Base-by-base conservation (phyloP, 805 yeast genomes). In the Clavispora carvajalis region DNA sequence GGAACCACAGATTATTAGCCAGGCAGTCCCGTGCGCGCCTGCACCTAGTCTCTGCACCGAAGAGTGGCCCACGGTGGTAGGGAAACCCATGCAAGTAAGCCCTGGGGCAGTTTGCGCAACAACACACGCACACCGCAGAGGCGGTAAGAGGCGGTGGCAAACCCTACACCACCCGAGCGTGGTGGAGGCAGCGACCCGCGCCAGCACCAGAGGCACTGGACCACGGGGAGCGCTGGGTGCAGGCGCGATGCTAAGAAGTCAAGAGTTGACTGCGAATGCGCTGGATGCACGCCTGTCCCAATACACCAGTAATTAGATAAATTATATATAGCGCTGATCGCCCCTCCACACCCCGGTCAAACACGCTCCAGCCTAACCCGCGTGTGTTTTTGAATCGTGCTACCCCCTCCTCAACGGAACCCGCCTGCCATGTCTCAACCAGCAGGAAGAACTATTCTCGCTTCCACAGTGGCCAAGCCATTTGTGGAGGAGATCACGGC, bases 381-480 rank as follows among this genome's bases (percentile, higher is more conserved):
- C 16, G 15, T 28, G 34, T 33, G 15, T 19, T 19, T 33, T 22
- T 22, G 18, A 34, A 15, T 22, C 25, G 19, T 6, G 19, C 11
- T 22, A 8, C 3, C 12, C 4, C 4, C 15, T 34, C 24, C 22
- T 34, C 25, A 22, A 33, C 36, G 26, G 31, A 28, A 28, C 31
- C 15, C n/a, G 12, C 15, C 31, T 21, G 34, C 34, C 28, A 50
- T 50, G 54, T 43, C 50, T n/a, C 62, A 59, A 40, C 72, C 73
- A 29, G 80, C 89, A 15, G 89, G 91, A 43, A 79, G 84, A 65
- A 85, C 95, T 34, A 81, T 91, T 29, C 67, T 90, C 46, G 97
- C 99, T 4, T 80, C 95, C 11, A 77, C 81, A 34, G 85, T 93
- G 21, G 93, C 98, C 37, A 89, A 90, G 57, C 74, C 80, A 6